Conservation (phyloP, 2,329 filamentous ascomycete species). For the Fusarium hostae region DNA sequence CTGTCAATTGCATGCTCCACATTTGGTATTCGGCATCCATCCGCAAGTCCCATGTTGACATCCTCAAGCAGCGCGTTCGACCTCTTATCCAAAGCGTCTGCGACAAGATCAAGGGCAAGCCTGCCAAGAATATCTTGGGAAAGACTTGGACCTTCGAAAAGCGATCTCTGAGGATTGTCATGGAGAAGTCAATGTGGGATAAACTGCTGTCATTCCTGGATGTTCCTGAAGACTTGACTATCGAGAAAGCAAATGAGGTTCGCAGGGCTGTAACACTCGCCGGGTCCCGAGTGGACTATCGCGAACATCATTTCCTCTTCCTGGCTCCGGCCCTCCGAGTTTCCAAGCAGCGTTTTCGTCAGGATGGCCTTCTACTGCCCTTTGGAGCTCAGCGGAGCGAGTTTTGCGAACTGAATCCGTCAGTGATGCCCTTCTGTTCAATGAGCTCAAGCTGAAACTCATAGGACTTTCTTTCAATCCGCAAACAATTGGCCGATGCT, state of each 20-base stretch:
- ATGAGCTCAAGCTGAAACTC: neutral
- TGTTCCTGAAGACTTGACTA: neutral
- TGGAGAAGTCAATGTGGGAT: constrained; percentile 4
- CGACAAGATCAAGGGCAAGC: neutral
- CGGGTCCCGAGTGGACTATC: neutral
- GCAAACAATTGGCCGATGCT: neutral
- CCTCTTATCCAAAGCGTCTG: neutral
- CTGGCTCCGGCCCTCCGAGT: neutral
- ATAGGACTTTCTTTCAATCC: constrained; percentile 1
- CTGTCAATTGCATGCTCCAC: constrained; percentile 12
- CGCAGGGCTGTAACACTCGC: neutral
- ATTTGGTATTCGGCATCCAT: constrained; percentile 23
- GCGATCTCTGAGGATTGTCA: neutral
- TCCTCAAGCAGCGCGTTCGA: neutral
- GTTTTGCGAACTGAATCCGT: constrained; percentile 13
- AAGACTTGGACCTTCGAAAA: neutral
- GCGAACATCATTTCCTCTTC: neutral
- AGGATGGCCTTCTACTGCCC: constrained; percentile 22
- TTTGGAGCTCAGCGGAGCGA: neutral
- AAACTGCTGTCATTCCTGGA: neutral
- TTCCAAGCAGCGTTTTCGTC: neutral
- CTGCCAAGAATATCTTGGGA: accelerated
- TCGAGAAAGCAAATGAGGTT: neutral
- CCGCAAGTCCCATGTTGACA: neutral
- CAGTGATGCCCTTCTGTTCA: accelerated